A percentile compares a stretch with the other conserved stretches of the same genome.
Evolutionary conservation across 208 protist genomes (phyloP).

Genomic region (Wallacemonas sp.): DNA sequence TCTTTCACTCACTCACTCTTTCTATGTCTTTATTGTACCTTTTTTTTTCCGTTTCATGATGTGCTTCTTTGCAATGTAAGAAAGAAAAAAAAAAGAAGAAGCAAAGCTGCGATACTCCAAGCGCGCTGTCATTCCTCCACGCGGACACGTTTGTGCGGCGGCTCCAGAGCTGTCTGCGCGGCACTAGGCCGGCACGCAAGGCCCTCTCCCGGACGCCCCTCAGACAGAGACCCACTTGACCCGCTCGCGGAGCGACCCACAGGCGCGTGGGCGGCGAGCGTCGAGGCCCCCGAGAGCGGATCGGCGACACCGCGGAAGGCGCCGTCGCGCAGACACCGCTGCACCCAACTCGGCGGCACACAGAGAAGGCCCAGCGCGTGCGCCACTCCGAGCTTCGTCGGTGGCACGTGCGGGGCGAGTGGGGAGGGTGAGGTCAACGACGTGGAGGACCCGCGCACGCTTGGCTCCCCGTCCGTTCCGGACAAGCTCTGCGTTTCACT

Average conservation of each 20-base stretch:
- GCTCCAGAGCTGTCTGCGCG: constrained; percentile 5
- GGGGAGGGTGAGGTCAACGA: neutral
- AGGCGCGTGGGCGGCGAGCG: no score
- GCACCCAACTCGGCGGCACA: constrained; percentile 64
- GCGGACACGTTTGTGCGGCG: neutral
- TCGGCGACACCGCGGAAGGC: no score
- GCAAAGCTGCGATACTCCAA: no score
- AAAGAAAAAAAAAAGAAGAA: constrained; percentile 19
- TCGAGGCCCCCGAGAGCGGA: no score
- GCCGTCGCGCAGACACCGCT: constrained; percentile 41
- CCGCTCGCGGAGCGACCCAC: no score
- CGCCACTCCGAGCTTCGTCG: constrained; percentile 41
- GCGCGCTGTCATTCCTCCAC: no score
- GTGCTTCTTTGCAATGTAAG: neutral
- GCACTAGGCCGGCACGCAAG: no score
- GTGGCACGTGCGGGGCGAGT: neutral
- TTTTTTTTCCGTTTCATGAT: neutral
- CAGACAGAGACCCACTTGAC: no score
- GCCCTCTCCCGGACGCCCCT: no score
- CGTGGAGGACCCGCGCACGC: neutral
- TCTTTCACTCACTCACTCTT: neutral
- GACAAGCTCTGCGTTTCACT: neutral
- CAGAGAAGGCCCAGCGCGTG: constrained; percentile 31
- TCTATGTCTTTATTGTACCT: no score
- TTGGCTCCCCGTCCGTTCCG: neutral